Base-by-base conservation (phyloP, 768 basidiomycete genomes). In the Pulveroboletus sp. region DNA sequence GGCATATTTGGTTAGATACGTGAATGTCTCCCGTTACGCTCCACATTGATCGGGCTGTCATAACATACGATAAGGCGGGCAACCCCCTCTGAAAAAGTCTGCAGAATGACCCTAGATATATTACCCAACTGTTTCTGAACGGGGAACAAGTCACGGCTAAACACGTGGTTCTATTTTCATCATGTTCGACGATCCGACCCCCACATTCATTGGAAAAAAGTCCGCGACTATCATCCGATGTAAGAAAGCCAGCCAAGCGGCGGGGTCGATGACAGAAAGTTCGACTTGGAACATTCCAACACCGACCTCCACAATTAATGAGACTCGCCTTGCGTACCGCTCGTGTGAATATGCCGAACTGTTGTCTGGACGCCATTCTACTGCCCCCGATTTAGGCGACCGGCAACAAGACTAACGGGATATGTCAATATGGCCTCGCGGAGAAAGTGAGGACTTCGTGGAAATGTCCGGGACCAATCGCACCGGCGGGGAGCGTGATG, bases 121-220 rank as follows among this genome's bases (percentile, higher is more conserved):
- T 19, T 9, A 30, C 20, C 17, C 20, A n/a, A 30, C 23, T 27
- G 17, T 49, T 19, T 35, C n/a, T 16, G 34, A 39, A 43, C 41
- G 39, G 17, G 10, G 7, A n/a, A 5, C 7, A 27, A 10, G 22
- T 30, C 5, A 23, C n/a, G n/a, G n/a, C n/a, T n/a, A n/a, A n/a
- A n/a, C n/a, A n/a, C 14, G 17, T 8, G 39, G 13, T 24, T 29
- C 19, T 41, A 9, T 13, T 36, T 10, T 31, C 42, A 29, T 47
- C 20, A 46, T 39, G 38, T 44, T 58, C 54, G 43, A 38, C 40
- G 56, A 54, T 57, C 51, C 26, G 56, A 45, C 23, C n/a, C 49
- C 43, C 27, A 2, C 12, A 8, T 13, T 31, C 10, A 6, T 16
- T n/a, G 5, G 30, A 29, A 22, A 22, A 36, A 26, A 24, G 51